These are phyloP conservation scores for Fraxinus platypoda DNA, from an alignment of 305 asterid genomes.

Conservation along the genomic window DNA sequence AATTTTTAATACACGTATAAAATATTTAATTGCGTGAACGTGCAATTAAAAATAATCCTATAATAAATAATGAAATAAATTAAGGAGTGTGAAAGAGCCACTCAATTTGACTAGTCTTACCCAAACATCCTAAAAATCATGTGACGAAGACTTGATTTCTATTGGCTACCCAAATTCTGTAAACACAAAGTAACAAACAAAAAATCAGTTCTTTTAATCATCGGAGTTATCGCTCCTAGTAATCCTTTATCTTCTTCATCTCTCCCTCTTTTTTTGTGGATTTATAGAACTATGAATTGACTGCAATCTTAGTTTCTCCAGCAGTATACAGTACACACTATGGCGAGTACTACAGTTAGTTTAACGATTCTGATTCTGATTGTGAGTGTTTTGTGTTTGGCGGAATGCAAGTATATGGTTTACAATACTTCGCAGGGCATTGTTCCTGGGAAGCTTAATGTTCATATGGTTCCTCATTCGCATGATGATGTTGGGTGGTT, in stretches of 20 bases:
- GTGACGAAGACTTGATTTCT: neutral
- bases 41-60: too few species aligned
- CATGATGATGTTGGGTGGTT: conserved; percentile 99
- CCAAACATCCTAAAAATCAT: neutral
- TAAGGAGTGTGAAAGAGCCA: neutral
- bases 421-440: conserved; percentile 67
- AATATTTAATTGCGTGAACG: too few species aligned
- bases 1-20: too few species aligned
- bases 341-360: conserved; percentile 30
- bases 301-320: neutral
- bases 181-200: conserved; percentile 6
- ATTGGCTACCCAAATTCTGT: conserved; percentile 15
- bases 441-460: conserved; percentile 75
- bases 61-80: too few species aligned
- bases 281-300: neutral
- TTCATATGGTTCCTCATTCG: conserved; percentile 91
- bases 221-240: conserved; percentile 10
- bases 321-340: conserved; percentile 17
- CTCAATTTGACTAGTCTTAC: neutral
- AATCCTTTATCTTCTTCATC: neutral
- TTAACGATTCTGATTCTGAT: conserved; percentile 35
- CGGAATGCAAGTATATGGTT: conserved; percentile 71
- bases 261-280: neutral
- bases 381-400: conserved; percentile 36
- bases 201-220: neutral